Base-by-base conservation (phyloP, 768 basidiomycete species). In the Trametes meyenii region DNA sequence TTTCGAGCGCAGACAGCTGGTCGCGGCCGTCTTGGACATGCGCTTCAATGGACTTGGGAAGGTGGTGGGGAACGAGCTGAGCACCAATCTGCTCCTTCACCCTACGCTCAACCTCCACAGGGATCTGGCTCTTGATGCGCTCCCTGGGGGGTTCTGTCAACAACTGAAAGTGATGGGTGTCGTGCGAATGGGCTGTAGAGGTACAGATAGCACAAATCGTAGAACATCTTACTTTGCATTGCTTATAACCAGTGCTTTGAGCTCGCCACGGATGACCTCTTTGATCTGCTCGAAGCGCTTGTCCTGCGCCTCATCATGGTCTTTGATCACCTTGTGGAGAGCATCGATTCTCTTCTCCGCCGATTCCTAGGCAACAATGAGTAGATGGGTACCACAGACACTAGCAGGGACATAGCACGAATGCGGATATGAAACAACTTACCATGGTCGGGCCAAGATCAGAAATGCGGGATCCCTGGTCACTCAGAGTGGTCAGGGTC, bases 41-140 rank as follows among this genome's bases (percentile, higher is more conserved):
- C 60, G 81, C 67, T 16, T 75, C 63, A 49, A 86, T 71, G 24
- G 79, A 73, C 11, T 81, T 71, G 1, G 83, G 83, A 50, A 86
- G 73, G 64, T 82, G 74, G 23, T 80, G 76, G 55, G 60, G 65
- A 24, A 50, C 42, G 40, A 86, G 80, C 64, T 85, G 84, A 39
- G 62, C 66, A 21, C 78, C 73, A 17, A 86, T 79, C 63, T 85
- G 74, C 48, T 74, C 72, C 55, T 72, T 73, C 38, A 81, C 79
- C 65, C 83, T 81, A 17, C 60, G 59, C 16, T 63, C 67, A 14
- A 85, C 71, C 60, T 82, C 81, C 7, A 62, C 68, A 54, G 67
- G 67, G 35, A 85, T 78, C 54, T 78, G 70, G 24, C 75, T 72
- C 46, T 29, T 39, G 36, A 57, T 42, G 56, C 17, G 38, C 7